Evolutionary conservation across 225 moss, liverwort and hornwort species (phyloP), one percentile per base, ranked within the genome.

Genomic region (Marchantia paleacea): DNA sequence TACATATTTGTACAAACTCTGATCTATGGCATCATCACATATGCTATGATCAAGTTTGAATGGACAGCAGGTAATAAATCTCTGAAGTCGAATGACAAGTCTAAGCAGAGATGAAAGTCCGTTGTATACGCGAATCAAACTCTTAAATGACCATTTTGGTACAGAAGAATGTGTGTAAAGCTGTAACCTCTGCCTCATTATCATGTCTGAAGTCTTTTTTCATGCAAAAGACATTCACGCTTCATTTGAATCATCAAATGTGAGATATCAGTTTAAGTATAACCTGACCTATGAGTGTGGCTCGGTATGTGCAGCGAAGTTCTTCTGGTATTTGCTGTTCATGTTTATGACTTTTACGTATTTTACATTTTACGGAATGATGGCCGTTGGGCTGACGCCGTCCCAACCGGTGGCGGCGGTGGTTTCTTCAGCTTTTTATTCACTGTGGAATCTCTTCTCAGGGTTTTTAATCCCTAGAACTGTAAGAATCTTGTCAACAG

Each of bases 361-460:
- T 30, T 88, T 86, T 79, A 88, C 88, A 24, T 86, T 81, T 52
- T 88, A 88, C 57, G 88, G 88, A 10, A 88, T 88, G 88, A 84
- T 88, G 88, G 88, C 88, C 16, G 86, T 88, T 14, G 88, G 83
- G 20, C 49, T 88, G 14, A 88, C 88, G 20, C 83, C 88, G 49
- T 83, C 82, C 2, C 86, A 88, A 50, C 86, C 79, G 16, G 53
- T 88, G 12, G 88, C 88, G 29, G 83, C 88, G 7, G 85, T 88
- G 18, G 77, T 85, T 2, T 82, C 88, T 18, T 85, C 88, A 0
- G 81, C 80, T 8, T 88, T 88, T 72, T 88, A 88, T 54, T 85
- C 88, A 6, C 26, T 88, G 8, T 88, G 82, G 82, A 88, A 88
- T 68, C 86, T 88, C 26, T 88, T 88, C 65, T 54, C 88, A 0